Conservation (phyloP, 1,284 basidiomycete species). For the Ceratobasidium sp. region DNA sequence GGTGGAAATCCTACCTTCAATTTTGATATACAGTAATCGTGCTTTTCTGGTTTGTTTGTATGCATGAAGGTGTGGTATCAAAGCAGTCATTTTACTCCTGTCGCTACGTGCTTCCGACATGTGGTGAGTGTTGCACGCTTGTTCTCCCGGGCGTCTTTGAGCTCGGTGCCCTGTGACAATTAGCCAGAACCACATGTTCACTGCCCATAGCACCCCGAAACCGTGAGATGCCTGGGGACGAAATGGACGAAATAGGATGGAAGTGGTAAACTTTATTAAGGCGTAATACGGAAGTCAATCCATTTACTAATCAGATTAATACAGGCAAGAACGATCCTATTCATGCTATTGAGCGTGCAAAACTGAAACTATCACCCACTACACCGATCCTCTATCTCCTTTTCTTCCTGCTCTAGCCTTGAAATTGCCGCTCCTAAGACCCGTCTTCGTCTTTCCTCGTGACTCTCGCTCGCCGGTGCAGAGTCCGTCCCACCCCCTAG, state of each 20-base stretch:
- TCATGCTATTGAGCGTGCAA: neutral
- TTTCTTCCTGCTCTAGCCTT: constrained; percentile 65
- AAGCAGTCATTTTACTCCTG: neutral
- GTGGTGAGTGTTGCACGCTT: neutral
- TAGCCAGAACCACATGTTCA: too few species aligned
- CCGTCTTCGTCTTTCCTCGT: constrained; percentile 62
- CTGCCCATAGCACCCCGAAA: too few species aligned
- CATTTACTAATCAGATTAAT: too few species aligned
- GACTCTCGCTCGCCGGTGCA: constrained; percentile 52
- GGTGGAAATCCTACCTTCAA: neutral
- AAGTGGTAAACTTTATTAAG: too few species aligned
- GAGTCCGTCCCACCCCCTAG: constrained; percentile 43
- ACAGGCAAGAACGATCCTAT: neutral
- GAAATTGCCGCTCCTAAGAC: constrained; percentile 64
- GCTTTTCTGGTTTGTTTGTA: neutral
- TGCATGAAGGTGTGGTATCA: neutral
- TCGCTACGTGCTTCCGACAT: neutral
- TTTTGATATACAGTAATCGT: neutral
- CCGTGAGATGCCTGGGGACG: too few species aligned
- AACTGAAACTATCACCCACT: constrained; percentile 55
- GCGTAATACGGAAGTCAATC: too few species aligned
- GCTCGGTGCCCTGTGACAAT: too few species aligned
- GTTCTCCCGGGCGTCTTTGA: too few species aligned
- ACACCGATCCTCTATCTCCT: constrained; percentile 72
- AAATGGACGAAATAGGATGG: too few species aligned